Conservation (phyloP, 2,329 filamentous ascomycete species). For the Cladosporium oxysporum region DNA sequence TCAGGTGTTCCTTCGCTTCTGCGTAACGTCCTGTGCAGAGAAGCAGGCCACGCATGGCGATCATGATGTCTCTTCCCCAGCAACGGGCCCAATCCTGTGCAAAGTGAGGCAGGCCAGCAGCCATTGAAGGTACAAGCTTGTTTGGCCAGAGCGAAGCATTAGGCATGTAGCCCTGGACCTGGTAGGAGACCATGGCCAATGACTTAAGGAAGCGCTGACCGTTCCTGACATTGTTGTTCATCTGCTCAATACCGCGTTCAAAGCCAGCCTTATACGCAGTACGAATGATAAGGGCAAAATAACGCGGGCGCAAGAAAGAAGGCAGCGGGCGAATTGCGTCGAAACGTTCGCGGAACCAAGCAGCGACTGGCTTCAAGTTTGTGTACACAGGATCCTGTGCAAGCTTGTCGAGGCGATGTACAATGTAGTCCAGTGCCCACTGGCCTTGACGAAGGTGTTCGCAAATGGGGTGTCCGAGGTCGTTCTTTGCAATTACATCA, state of each 20-base stretch:
- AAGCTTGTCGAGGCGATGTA: conserved; percentile 71
- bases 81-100: conserved; percentile 91
- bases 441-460: conserved; percentile 88
- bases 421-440: conserved; percentile 89
- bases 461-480: conserved; percentile 89
- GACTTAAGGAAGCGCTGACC: conserved; percentile 89
- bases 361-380: conserved; percentile 64
- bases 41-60: conserved; percentile 88
- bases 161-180: conserved; percentile 85
- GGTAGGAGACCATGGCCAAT: conserved; percentile 86
- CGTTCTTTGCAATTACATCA: conserved; percentile 81
- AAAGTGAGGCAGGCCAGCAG: conserved; percentile 92
- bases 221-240: conserved; percentile 73
- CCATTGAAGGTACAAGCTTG: conserved; percentile 80
- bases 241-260: conserved; percentile 74
- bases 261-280: conserved; percentile 85
- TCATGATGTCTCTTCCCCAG: conserved; percentile 97
- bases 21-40: conserved; percentile 84
- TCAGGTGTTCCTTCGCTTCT: conserved; percentile 90
- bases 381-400: conserved; percentile 62
- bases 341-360: conserved; percentile 82
- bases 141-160: conserved; percentile 88
- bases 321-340: conserved; percentile 83
- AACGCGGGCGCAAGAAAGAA: conserved; percentile 85
- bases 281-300: conserved; percentile 86